A percentile compares a stretch with the other conserved stretches of the same genome.
These are phyloP conservation scores for Sordariomycetes sp. DNA, from an alignment of 2,329 filamentous ascomycete genomes.

Conservation along the genomic window DNA sequence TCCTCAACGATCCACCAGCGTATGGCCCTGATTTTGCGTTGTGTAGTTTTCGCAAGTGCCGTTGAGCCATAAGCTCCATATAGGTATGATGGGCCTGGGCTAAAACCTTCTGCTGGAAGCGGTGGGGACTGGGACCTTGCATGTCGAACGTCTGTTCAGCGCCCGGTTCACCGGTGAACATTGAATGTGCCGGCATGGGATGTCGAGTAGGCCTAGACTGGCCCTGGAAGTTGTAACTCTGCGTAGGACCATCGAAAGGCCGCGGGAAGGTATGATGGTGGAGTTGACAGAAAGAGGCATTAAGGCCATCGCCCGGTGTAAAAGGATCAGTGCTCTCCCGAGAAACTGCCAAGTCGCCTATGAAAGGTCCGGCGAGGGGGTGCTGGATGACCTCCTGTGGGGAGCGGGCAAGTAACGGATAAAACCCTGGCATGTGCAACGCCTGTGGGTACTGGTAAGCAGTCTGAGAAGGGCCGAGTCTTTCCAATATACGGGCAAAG, in stretches of 20 bases:
- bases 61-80: constrained; percentile 52
- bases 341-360: background rate
- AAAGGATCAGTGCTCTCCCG: background rate
- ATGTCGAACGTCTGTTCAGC: background rate
- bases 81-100: constrained; percentile 62
- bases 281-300: background rate
- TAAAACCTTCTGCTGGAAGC: constrained; percentile 56
- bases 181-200: background rate
- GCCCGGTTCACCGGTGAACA: background rate
- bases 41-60: background rate
- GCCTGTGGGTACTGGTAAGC: background rate
- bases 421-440: background rate
- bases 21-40: background rate
- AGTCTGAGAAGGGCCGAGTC: background rate
- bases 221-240: background rate
- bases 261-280: background rate
- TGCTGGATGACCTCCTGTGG: background rate
- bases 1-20: background rate
- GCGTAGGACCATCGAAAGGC: background rate
- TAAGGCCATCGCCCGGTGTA: background rate
- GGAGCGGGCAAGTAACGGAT: background rate
- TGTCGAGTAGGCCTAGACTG: background rate
- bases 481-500: background rate
- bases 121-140: constrained; percentile 8
- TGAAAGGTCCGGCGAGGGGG: background rate